Conservation (phyloP, 2,329 filamentous ascomycete genomes). For the Lachnellula hyalina region DNA sequence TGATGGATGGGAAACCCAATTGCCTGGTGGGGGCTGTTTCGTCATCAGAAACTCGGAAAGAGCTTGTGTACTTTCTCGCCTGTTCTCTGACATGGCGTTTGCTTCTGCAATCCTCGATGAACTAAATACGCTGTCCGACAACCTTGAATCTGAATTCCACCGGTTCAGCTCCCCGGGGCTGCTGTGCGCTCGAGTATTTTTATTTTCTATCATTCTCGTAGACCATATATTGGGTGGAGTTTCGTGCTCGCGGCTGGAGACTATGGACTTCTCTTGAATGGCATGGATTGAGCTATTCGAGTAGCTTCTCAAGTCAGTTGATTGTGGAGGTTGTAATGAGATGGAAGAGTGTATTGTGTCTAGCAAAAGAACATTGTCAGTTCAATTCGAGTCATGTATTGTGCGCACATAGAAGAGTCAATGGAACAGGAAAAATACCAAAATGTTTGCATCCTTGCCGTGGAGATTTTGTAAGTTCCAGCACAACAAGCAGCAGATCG, state of each 20-base stretch:
- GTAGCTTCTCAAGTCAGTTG: conserved; percentile 1
- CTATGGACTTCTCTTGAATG: conserved; percentile 12
- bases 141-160: conserved; percentile 8
- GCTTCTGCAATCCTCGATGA: background rate
- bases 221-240: background rate
- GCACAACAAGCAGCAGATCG: too few relatives aligned
- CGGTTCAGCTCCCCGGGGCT: conserved; percentile 1
- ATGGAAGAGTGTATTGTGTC: conserved; percentile 19
- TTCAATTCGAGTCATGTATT: background rate
- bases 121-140: conserved; percentile 4
- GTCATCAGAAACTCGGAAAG: conserved; percentile 47
- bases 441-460: too few relatives aligned
- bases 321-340: conserved; percentile 7
- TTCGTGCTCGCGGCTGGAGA: conserved; percentile 4
- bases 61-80: conserved; percentile 26
- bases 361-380: background rate
- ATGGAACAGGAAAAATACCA: too few relatives aligned
- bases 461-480: too few relatives aligned
- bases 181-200: conserved; percentile 2
- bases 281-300: conserved; percentile 13
- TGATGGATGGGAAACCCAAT: conserved; percentile 43
- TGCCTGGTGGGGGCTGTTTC: conserved; percentile 43
- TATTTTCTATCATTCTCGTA: conserved; percentile 1
- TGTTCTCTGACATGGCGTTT: conserved; percentile 5
- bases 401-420: too few relatives aligned